These are phyloP conservation scores for Achaetomiella virescens DNA, from an alignment of 495 filamentous ascomycete genomes.

Conservation along the genomic window DNA sequence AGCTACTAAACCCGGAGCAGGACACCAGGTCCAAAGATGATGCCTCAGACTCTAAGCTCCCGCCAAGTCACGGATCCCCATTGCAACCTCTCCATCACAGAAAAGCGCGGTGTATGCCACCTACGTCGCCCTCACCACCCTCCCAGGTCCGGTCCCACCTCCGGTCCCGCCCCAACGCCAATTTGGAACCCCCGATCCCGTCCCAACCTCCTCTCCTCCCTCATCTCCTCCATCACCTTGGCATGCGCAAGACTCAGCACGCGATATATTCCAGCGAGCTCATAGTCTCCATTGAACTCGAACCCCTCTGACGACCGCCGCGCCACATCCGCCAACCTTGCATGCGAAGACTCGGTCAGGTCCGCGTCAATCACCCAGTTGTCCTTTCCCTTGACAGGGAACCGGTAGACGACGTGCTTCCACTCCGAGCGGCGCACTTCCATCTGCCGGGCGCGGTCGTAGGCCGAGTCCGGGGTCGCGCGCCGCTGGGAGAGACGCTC, in stretches of 20 bases:
- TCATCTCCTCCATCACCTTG: constrained; percentile 20
- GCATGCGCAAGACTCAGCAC: constrained; percentile 13
- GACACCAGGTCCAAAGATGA: no score
- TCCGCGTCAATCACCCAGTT: constrained; percentile 21
- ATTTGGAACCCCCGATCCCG: no score
- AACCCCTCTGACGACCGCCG: constrained; percentile 15
- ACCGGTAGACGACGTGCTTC: constrained; percentile 17
- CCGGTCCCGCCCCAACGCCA: no score
- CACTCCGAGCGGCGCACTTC: constrained; percentile 18
- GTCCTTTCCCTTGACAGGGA: constrained; percentile 13
- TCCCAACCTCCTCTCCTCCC: constrained; percentile 13
- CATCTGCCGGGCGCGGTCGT: constrained; percentile 21
- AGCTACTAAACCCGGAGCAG: no score
- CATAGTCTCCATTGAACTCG: constrained; percentile 14
- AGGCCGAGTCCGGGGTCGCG: constrained; percentile 19
- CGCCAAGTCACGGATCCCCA: no score
- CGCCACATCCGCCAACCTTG: constrained; percentile 18
- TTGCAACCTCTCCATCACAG: no score
- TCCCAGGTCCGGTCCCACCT: no score
- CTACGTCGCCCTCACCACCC: no score
- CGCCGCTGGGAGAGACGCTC: constrained; percentile 18
- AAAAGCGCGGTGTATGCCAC: no score
- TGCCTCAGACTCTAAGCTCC: no score
- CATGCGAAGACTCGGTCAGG: constrained; percentile 20
- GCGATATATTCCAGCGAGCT: constrained; percentile 18